Evolutionary conservation across 495 filamentous ascomycete genomes (phyloP).

Genomic region (Xylaria bambusicola): DNA sequence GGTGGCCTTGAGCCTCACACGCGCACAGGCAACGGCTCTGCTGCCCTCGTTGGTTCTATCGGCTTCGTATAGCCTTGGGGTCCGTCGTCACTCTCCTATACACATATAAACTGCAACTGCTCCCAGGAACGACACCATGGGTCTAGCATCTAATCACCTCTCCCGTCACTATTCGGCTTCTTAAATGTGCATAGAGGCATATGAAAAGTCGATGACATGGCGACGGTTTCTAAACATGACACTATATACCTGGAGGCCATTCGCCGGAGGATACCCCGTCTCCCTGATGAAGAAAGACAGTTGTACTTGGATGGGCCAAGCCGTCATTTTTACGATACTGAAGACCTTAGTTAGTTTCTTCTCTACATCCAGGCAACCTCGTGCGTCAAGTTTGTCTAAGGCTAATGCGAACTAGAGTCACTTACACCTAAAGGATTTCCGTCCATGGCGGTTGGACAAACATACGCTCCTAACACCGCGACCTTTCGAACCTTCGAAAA

Average conservation of each 20-base stretch:
- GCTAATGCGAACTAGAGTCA: not conserved
- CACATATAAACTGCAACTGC: not conserved
- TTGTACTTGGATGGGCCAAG: not conserved
- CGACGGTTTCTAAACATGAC: not conserved
- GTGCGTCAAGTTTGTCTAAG: not conserved
- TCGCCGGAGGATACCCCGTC: not conserved
- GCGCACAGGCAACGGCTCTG: not conserved
- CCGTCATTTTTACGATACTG: not conserved
- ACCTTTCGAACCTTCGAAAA: slow-evolving; percentile 7
- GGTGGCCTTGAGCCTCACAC: not conserved
- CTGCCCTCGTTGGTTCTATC: not conserved
- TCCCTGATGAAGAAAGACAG: not conserved
- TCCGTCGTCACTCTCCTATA: not conserved
- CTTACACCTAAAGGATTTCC: not conserved
- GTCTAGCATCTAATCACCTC: not conserved
- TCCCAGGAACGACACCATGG: not conserved
- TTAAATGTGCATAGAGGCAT: not conserved
- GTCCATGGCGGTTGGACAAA: not conserved
- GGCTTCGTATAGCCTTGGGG: not conserved
- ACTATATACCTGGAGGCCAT: not conserved
- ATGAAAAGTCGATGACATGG: not conserved
- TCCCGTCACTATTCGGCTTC: no score
- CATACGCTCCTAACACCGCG: not conserved
- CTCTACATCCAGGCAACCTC: not conserved
- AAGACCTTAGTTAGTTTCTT: not conserved